Evolutionary conservation across 768 basidiomycete genomes (phyloP), one percentile per base, ranked within the genome.

Genomic region (Mycena galopus): DNA sequence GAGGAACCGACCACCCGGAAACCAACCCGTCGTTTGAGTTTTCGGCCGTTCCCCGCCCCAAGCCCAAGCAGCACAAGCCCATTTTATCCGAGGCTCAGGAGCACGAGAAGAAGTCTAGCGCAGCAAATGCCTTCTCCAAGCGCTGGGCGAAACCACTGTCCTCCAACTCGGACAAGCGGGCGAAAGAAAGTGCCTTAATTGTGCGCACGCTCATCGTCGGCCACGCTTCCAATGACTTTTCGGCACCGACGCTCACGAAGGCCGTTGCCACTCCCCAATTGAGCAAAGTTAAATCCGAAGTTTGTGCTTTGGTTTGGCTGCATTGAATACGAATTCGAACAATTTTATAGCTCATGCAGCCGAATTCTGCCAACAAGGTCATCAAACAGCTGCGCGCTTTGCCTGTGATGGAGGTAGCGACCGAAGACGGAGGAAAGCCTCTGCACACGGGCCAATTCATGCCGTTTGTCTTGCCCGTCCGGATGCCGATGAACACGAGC

Each of bases 171-270:
- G 88, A 93, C 62, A 91, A 86, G 78, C 87, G 87, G 4, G 92
- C 93, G 23, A 87, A 88, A 76, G 85, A 91, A 72, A 90, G 88
- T 23, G 94, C 94, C 2, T 71, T 88, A 63, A 79, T 90, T 53
- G 83, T 94, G 47, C 92, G 92, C 63, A 85, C 89, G 11, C 84
- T 95, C 73, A 95, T 95, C 73, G 80, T 93, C 72, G 94, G 94
- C 2, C 84, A 85, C 27, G 71, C 84, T 39, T 74, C 84, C 53
- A 71, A 75, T 66, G 69, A 72, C 27, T 73, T 76, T 4, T 67
- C 80, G 4, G 75, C 82, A 23, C 84, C 86, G 29, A 79, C 80
- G 67, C 84, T 87, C 67, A 81, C 86, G 12, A 82, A 83, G 60
- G 73, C 82, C 6, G 72, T 84, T 14, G 87, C 89, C 37, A 87